Conservation (phyloP, 768 basidiomycete genomes). For the Inosperma sp. region DNA sequence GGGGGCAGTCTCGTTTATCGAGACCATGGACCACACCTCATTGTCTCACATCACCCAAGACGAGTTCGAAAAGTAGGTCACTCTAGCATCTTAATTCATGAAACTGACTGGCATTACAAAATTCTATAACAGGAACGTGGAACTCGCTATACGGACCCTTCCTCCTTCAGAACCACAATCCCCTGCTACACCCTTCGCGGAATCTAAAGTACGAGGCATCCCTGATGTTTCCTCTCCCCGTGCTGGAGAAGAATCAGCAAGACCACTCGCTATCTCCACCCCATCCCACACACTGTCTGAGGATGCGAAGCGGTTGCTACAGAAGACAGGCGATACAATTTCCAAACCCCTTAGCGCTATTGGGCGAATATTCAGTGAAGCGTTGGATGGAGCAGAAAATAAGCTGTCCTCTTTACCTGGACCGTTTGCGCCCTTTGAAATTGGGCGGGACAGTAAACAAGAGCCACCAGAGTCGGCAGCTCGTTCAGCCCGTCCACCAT, state of each 20-base stretch:
- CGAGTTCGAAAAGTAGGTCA: conserved; percentile 76
- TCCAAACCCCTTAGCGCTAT: conserved; percentile 90
- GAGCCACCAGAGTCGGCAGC: conserved; percentile 24
- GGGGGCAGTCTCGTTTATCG: conserved; percentile 96
- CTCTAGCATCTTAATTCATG: neutral
- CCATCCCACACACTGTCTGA: conserved; percentile 47
- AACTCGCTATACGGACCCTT: conserved; percentile 47
- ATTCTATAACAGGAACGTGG: conserved; percentile 41
- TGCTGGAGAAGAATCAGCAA: conserved; percentile 86
- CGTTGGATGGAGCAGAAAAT: conserved; percentile 67
- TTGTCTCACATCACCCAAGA: conserved; percentile 91
- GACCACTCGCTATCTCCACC: conserved; percentile 62
- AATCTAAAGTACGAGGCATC: conserved; percentile 20
- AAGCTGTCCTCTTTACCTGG: conserved; percentile 62
- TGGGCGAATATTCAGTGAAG: conserved; percentile 81
- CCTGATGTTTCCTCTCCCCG: conserved; percentile 39
- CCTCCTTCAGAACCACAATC: conserved; percentile 41
- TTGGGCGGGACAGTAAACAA: conserved; percentile 47
- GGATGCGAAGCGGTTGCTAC: conserved; percentile 78
- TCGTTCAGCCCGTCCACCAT: conserved; percentile 10
- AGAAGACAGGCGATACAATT: conserved; percentile 86
- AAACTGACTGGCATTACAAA: neutral
- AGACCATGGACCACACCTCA: conserved; percentile 95
- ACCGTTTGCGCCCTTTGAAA: conserved; percentile 65
- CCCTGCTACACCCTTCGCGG: conserved; percentile 29